Evolutionary conservation across 345 rosid species (phyloP), one percentile per base, ranked within the genome.

Genomic region (Citrus australasica): DNA sequence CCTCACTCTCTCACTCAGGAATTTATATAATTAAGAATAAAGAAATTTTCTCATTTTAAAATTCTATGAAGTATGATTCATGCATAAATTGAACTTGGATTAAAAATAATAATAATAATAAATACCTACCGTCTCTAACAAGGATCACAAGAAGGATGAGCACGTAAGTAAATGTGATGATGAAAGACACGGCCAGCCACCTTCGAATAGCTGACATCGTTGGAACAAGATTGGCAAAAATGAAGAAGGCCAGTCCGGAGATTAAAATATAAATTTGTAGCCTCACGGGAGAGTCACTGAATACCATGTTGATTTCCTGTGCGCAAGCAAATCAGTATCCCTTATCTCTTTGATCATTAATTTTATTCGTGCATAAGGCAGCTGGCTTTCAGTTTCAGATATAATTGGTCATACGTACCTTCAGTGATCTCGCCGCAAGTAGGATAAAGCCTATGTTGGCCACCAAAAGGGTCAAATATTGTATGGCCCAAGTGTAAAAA

Each of bases 371-470:
- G 61, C 51, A n/a, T 4, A 51, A 11, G 30, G 40, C 9, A 28
- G 58, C 58, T 53, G 58, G 58, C 58, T 53, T 53, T 53, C 58
- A 5, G 21, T 53, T 53, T 53, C 58, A 53, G 21, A 19, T 53
- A 19, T 17, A 56, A 8, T 66, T 27, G 4, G 5, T 22, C 25
- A 28, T 77, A 35, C 7, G 37, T 35, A 78, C 82, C 85, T 82
- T 80, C 22, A 85, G 82, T 13, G 87, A 83, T 80, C 69, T 78
- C 9, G 80, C 87, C 27, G 82, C 85, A 1, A 85, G 83, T n/a
- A 85, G 79, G 60, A 80, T 82, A 30, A 79, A 85, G n/a, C 85
- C 87, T 62, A 72, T 64, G 80, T 82, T 85, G 28, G 25, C 28
- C 13, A 85, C 79, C 4, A 82, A 67, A 42, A 85, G 81, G 46